These are phyloP conservation scores for Bretschneidera sinensis DNA, from an alignment of 345 rosid species.

Conservation along the genomic window DNA sequence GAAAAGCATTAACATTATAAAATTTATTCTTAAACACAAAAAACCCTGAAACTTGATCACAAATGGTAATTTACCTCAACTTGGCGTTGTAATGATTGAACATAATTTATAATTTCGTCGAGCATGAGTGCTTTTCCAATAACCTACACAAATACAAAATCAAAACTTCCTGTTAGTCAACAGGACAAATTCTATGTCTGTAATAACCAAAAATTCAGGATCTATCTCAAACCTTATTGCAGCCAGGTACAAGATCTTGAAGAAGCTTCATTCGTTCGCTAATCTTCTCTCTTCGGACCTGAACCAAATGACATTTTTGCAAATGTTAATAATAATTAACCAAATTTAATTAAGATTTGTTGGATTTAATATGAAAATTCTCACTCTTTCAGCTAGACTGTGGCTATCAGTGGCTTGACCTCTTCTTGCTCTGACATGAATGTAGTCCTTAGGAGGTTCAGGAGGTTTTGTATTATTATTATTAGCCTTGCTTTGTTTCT, in stretches of 20 bases:
- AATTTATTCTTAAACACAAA: too few relatives aligned
- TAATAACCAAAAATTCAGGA: not conserved
- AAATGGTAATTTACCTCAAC: slow-evolving; percentile 64
- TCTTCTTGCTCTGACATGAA: slow-evolving; percentile 87
- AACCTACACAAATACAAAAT: slow-evolving; percentile 35
- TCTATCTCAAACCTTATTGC: slow-evolving; percentile 61
- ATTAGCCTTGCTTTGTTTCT: slow-evolving; percentile 15
- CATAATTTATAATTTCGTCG: slow-evolving; percentile 88
- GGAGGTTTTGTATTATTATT: slow-evolving; percentile 25
- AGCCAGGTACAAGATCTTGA: slow-evolving; percentile 95
- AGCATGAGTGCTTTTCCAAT: slow-evolving; percentile 87
- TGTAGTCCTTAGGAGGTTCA: slow-evolving; percentile 64
- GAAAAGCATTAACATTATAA: slow-evolving; percentile 9
- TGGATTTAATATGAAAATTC: slow-evolving; percentile 8
- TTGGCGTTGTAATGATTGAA: slow-evolving; percentile 86
- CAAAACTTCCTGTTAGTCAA: too few relatives aligned
- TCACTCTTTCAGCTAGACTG: slow-evolving; percentile 93
- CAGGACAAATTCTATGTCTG: not conserved
- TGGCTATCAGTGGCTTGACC: slow-evolving; percentile 99
- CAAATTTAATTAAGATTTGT: too few relatives aligned
- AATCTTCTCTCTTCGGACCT: slow-evolving; percentile 95
- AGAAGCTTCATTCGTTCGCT: slow-evolving; percentile 96
- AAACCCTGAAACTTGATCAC: slow-evolving; percentile 10
- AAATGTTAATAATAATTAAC: slow-evolving; percentile 7
- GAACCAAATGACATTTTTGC: not conserved